phyloP scores from a whole-genome alignment of 345 rosid genomes.

The Raphanus raphanistrum region DNA sequence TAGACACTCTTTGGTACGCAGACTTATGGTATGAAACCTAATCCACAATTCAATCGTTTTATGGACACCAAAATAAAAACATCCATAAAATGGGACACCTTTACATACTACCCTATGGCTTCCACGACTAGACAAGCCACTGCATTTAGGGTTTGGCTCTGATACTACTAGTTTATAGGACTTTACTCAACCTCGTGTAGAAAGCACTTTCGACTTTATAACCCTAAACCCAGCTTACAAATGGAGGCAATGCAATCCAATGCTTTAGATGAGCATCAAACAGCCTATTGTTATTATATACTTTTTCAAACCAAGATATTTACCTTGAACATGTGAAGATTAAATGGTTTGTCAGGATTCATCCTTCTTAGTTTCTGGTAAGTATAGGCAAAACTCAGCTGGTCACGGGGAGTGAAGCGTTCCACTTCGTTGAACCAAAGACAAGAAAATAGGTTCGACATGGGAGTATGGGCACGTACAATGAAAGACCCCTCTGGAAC shows the following conservation, averaged over 20 bases:
- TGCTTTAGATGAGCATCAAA: neutral
- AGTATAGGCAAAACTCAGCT: slow-evolving; percentile 87
- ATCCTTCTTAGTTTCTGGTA: slow-evolving; percentile 78
- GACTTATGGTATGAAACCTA: slow-evolving; percentile 1
- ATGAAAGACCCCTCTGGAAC: slow-evolving; percentile 98
- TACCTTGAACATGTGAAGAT: slow-evolving; percentile 96
- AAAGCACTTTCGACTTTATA: slow-evolving; percentile 8
- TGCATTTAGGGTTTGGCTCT: neutral
- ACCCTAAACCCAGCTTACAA: neutral
- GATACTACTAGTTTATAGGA: slow-evolving; percentile 15
- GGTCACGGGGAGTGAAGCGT: slow-evolving; percentile 95
- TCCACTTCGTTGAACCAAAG: slow-evolving; percentile 99
- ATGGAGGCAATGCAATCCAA: neutral
- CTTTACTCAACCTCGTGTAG: slow-evolving; percentile 6
- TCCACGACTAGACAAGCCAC: slow-evolving; percentile 17
- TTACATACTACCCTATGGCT: slow-evolving; percentile 6
- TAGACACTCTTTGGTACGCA: neutral
- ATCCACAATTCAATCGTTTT: neutral
- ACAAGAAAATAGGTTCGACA: slow-evolving; percentile 96
- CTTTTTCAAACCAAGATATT: neutral
- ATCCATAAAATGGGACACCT: neutral
- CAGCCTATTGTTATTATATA: neutral
- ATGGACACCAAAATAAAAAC: too few species aligned
- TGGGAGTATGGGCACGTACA: slow-evolving; percentile 91
- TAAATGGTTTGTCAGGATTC: slow-evolving; percentile 78